Base-by-base conservation (phyloP, 371 early-diverging fungal species). In the Mortierella sp. region DNA sequence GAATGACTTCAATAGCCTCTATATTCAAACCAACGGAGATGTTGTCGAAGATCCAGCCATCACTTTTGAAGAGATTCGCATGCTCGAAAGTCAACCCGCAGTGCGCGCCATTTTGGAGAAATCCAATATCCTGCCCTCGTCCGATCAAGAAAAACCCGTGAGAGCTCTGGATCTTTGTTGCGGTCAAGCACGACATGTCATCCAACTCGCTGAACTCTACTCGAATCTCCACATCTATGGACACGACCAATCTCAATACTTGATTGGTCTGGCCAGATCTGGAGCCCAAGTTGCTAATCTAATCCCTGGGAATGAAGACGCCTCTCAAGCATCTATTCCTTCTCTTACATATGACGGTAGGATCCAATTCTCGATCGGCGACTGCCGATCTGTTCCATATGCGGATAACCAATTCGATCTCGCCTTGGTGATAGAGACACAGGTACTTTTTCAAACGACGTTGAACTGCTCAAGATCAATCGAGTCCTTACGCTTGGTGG, bases 1-100 rank as follows among this genome's bases (percentile, higher is more conserved):
- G 72, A 60, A 68, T 22, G 84, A n/a, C 91, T 91, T 77, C 6
- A 89, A 91, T 67, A 40, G 66, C 35, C 74, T 91, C 74, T 91
- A 91, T 72, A 84, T 91, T 11, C 87, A 88, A 72, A 91, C 92
- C 1, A 91, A 91, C 67, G 92, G 92, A 18, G 91, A 91, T 77
- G 91, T 91, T 6, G 91, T 91, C 49, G 92, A 91, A 74, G 92
- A 91, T 66, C 89, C 90, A 1, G 88, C 86, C 9, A 87, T 91
- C 59, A 91, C 92, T 1, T 58, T 77, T 43, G 87, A 84, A 28
- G 92, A 91, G 66, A 68, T 91, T 16, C 84, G 64, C 10, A 70
- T 89, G 63, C 69, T 91, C 60, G 87, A 87, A 62, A 61, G 47
- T 18, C 80, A 20, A n/a, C 52, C 52, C 9, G 52, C 8, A n/a